A percentile compares a stretch with the other conserved stretches of the same genome.
phyloP scores from a whole-genome alignment of 2,329 filamentous ascomycete species.

The Colletotrichum aenigma region DNA sequence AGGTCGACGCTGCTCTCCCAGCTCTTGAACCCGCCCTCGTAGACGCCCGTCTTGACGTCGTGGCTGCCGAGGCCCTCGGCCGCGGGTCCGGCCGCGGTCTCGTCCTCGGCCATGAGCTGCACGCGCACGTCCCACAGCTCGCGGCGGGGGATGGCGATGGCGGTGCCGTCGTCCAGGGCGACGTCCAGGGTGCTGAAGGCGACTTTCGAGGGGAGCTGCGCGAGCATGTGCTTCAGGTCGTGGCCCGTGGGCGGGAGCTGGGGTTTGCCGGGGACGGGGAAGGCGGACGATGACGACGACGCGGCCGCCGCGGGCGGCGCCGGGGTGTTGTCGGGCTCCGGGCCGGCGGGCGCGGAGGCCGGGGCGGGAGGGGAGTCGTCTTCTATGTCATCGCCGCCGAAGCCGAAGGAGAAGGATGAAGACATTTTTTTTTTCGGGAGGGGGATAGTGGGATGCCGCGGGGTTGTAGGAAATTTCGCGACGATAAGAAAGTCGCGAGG shows the following conservation, averaged over 20 bases:
- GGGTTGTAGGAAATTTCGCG: constrained; percentile 7
- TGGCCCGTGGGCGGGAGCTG: constrained; percentile 61
- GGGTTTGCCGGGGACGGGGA: constrained; percentile 66
- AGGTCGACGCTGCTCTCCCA: constrained; percentile 88
- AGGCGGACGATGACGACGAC: constrained; percentile 49
- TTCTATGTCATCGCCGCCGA: constrained; percentile 69
- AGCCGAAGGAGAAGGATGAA: constrained; percentile 64
- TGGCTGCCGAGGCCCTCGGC: constrained; percentile 65
- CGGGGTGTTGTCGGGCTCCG: constrained; percentile 24
- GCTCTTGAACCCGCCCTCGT: constrained; percentile 88
- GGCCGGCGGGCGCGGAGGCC: constrained; percentile 25
- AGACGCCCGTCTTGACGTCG: constrained; percentile 81
- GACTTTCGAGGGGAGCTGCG: constrained; percentile 72
- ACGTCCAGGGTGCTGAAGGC: constrained; percentile 69
- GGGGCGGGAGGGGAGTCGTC: constrained; percentile 31
- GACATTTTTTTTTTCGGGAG: background rate
- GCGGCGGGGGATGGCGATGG: constrained; percentile 67
- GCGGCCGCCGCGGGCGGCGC: constrained; percentile 29
- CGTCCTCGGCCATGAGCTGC: constrained; percentile 79
- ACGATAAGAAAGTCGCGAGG: background rate
- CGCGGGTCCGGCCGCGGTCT: constrained; percentile 39
- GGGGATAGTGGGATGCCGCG: background rate
- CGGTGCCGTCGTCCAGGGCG: constrained; percentile 59
- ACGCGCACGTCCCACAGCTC: constrained; percentile 83
- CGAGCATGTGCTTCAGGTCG: constrained; percentile 54